These are phyloP conservation scores for Quercus agrifolia DNA, from an alignment of 306 rosid species.

Conservation along the genomic window DNA sequence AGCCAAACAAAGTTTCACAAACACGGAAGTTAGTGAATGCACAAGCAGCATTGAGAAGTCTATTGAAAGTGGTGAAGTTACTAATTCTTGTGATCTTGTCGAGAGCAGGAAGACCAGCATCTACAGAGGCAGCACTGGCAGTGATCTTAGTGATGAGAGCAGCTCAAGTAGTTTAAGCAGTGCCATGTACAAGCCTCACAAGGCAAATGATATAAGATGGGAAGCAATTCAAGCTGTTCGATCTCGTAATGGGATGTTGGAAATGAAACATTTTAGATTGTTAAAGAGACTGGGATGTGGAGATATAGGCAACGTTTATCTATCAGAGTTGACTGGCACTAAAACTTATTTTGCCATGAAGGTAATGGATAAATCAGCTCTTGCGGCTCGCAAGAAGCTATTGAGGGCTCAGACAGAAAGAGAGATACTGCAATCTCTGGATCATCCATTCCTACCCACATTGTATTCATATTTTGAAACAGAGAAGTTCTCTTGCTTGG, in stretches of 20 bases:
- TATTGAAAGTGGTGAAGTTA: constrained; percentile 53
- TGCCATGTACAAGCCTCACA: constrained; percentile 80
- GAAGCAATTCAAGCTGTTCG: constrained; percentile 87
- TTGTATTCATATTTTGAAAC: constrained; percentile 84
- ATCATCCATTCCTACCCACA: constrained; percentile 96
- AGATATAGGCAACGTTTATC: constrained; percentile 87
- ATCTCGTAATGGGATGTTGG: constrained; percentile 59
- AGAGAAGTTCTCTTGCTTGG: constrained; percentile 76
- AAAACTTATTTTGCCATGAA: constrained; percentile 92
- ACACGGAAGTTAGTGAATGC: constrained; percentile 71
- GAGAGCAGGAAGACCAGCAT: constrained; percentile 88
- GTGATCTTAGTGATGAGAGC: constrained; percentile 89
- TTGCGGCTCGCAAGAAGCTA: constrained; percentile 84
- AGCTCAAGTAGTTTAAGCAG: constrained; percentile 73
- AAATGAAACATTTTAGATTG: constrained; percentile 73
- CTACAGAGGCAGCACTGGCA: constrained; percentile 83
- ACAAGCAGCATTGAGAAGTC: constrained; percentile 69
- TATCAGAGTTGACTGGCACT: constrained; percentile 77
- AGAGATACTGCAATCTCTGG: constrained; percentile 90
- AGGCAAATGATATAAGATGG: constrained; percentile 87
- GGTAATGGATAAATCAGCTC: constrained; percentile 78
- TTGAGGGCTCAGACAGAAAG: constrained; percentile 85
- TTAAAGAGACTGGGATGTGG: constrained; percentile 83
- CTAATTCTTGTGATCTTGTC: constrained; percentile 49
- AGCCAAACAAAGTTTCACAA: constrained; percentile 80